Evolutionary conservation across 2,329 filamentous ascomycete genomes (phyloP), one percentile per base, ranked within the genome.

Genomic region (Dothideomycetes sp.): DNA sequence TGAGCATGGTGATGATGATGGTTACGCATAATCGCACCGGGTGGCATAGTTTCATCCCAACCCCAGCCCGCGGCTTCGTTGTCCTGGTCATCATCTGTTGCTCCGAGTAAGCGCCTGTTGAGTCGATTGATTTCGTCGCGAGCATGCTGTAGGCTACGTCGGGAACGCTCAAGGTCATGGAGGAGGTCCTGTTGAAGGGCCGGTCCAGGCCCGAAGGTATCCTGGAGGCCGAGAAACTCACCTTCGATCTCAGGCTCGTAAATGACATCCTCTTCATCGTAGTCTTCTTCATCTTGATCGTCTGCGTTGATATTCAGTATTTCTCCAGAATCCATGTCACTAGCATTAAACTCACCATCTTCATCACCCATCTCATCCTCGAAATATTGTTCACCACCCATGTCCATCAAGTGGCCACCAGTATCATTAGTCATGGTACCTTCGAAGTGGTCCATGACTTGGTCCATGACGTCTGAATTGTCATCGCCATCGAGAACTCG

Each of bases 241-340:
- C 49, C 58, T 51, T 71, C 67, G 36, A 65, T 53, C 16, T 65
- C 68, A 19, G 66, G 65, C 51, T 72, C 65, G 47, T 69, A 72
- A 22, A 68, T 79, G 49, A 82, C 72, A 12, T 77, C 75, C 19
- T 77, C 75, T 16, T 80, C 76, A 32, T 80, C 79, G 31, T 83
- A 81, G n/a, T 69, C 68, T 22, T 70, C 70, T 46, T 69, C 62
- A 48, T 64, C 67, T 51, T 54, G 54, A 37, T 52, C 48, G 41
- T 51, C 47, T 42, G 52, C 16, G 24, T 34, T 37, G 14, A 9
- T 34, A 11, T 22, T 10, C 7, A 40, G 5, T 11, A 24, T n/a
- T 27, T 7, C 7, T 12, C 12, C 22, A 27, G 7, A 12, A 27
- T 27, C 22, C 22, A 27, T 27, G 7, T 27, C 22, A 19, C 35